Percentiles rank a stretch among this genome's conserved stretches.
phyloP scores from a whole-genome alignment of 768 basidiomycete genomes.

The Leccinum fibrillosum region DNA sequence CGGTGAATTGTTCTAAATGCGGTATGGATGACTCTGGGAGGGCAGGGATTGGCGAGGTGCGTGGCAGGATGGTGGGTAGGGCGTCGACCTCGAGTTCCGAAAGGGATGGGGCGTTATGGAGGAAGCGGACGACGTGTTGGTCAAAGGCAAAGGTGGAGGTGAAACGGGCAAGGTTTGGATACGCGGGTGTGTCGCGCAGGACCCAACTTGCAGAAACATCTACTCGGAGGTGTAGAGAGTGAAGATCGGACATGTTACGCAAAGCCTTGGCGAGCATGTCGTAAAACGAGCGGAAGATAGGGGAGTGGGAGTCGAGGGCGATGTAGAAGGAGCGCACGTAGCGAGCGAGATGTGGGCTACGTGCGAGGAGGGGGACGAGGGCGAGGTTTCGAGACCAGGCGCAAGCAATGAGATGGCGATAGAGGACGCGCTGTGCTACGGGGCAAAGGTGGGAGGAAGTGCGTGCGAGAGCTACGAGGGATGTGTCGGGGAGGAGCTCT shows the following conservation, averaged over 20 bases:
- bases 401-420: constrained; percentile 52
- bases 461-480: constrained; percentile 50
- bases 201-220: constrained; percentile 55
- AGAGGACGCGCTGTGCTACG: constrained; percentile 61
- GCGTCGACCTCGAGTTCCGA: constrained; percentile 53
- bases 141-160: constrained; percentile 63
- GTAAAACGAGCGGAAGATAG: constrained; percentile 47
- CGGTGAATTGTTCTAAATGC: constrained; percentile 55
- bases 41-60: constrained; percentile 18
- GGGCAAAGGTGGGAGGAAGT: constrained; percentile 40
- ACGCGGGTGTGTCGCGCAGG: constrained; percentile 38
- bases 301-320: constrained; percentile 40
- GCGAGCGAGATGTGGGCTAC: constrained; percentile 52
- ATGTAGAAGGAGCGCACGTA: constrained; percentile 63
- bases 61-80: constrained; percentile 28
- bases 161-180: constrained; percentile 51
- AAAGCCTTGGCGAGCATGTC: constrained; percentile 50
- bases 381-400: constrained; percentile 42
- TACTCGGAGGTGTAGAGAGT: constrained; percentile 46
- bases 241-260: constrained; percentile 56
- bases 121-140: constrained; percentile 54
- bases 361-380: constrained; percentile 55
- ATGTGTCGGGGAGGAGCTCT: constrained; percentile 30
- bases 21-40: constrained; percentile 36
- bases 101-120: constrained; percentile 52